A percentile compares a stretch with the other conserved stretches of the same genome.
Evolutionary conservation across 1,139 yeast genomes (phyloP).

Genomic region (Suhomyces anneliseae): DNA sequence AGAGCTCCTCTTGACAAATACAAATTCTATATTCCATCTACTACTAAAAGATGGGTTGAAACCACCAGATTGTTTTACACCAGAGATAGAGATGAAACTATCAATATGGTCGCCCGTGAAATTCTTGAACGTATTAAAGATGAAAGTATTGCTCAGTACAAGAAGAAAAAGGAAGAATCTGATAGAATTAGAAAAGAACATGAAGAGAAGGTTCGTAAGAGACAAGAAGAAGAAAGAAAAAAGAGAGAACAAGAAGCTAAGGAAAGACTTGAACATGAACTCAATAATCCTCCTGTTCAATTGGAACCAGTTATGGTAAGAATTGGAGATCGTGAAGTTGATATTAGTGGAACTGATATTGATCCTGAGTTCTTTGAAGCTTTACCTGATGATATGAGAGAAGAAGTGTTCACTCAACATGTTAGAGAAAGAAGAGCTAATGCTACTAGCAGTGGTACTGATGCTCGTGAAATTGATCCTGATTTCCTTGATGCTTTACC

Average conservation of each 20-base stretch:
- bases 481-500: constrained; percentile 85
- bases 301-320: constrained; percentile 62
- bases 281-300: constrained; percentile 7
- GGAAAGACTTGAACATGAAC: constrained; percentile 32
- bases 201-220: constrained; percentile 30
- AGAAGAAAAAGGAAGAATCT: constrained; percentile 31
- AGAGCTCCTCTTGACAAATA: constrained; percentile 15
- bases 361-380: constrained; percentile 92
- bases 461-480: constrained; percentile 69
- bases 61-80: constrained; percentile 48
- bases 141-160: constrained; percentile 39
- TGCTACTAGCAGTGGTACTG: constrained; percentile 45
- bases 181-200: constrained; percentile 25
- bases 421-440: constrained; percentile 65
- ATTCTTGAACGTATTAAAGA: constrained; percentile 55
- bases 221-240: constrained; percentile 33
- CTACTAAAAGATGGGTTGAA: constrained; percentile 72
- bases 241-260: constrained; percentile 37
- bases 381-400: constrained; percentile 89
- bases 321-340: constrained; percentile 79
- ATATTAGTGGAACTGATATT: constrained; percentile 85
- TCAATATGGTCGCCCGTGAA: constrained; percentile 47
- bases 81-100: constrained; percentile 38
- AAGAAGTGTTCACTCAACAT: constrained; percentile 88
- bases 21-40: constrained; percentile 48